Evolutionary conservation across 495 filamentous ascomycete species (phyloP).

Genomic region (Polyplosphaeria fusca): DNA sequence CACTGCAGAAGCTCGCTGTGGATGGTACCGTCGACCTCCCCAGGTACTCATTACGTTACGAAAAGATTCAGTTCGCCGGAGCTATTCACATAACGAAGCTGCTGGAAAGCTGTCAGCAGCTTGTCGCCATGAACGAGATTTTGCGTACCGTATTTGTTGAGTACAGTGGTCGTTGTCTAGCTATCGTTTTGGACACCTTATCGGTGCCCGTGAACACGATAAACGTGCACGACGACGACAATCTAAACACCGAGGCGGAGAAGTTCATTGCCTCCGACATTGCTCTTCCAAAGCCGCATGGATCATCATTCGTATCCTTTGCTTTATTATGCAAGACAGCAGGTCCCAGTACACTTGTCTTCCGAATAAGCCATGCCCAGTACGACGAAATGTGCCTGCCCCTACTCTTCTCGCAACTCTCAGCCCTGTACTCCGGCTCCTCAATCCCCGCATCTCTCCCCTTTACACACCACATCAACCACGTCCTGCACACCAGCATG

Average conservation of each 20-base stretch:
- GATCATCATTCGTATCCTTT: slow-evolving; percentile 62
- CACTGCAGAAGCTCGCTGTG: slow-evolving; percentile 63
- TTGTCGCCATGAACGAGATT: slow-evolving; percentile 53
- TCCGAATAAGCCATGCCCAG: slow-evolving; percentile 70
- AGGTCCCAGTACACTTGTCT: slow-evolving; percentile 52
- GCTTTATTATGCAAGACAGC: slow-evolving; percentile 52
- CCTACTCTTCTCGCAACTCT: slow-evolving; percentile 55
- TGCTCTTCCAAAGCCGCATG: slow-evolving; percentile 54
- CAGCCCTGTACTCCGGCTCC: slow-evolving; percentile 52
- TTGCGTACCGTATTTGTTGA: slow-evolving; percentile 68
- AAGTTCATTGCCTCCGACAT: slow-evolving; percentile 50
- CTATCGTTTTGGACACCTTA: slow-evolving; percentile 60
- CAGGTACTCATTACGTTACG: slow-evolving; percentile 49
- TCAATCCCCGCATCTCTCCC: slow-evolving; percentile 47
- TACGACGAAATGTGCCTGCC: slow-evolving; percentile 71
- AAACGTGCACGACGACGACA: slow-evolving; percentile 46
- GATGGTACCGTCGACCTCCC: slow-evolving; percentile 54
- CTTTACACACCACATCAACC: slow-evolving; percentile 59
- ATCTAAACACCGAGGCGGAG: slow-evolving; percentile 51
- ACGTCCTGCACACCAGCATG: slow-evolving; percentile 46
- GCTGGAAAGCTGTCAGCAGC: slow-evolving; percentile 43
- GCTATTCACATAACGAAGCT: slow-evolving; percentile 38
- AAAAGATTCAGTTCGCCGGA: slow-evolving; percentile 43
- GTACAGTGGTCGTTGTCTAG: slow-evolving; percentile 53
- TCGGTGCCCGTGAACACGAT: slow-evolving; percentile 52